phyloP scores from a whole-genome alignment of 768 basidiomycete genomes.

The Tulasnella sp. region DNA sequence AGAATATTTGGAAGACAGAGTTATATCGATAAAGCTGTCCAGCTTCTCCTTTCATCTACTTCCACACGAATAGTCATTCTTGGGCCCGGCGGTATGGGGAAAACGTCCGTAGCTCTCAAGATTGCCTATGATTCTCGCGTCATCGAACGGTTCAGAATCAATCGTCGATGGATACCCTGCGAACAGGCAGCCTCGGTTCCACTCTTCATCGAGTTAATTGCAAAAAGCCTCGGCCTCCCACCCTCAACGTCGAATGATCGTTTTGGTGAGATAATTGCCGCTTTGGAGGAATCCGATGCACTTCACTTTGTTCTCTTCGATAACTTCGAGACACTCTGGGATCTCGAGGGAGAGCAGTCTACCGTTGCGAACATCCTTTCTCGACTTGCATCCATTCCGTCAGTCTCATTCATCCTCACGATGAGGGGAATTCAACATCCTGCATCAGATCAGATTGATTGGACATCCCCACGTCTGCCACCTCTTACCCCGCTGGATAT shows the following conservation, averaged over 20 bases:
- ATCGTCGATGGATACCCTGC: constrained; percentile 28
- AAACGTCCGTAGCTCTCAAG: constrained; percentile 28
- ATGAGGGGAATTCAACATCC: constrained; percentile 21
- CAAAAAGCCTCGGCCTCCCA: constrained; percentile 20
- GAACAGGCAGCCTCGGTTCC: constrained; percentile 23
- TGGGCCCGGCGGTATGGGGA: constrained; percentile 30
- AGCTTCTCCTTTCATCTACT: not conserved
- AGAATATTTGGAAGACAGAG: not conserved
- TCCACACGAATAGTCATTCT: constrained; percentile 18
- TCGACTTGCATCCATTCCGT: constrained; percentile 21
- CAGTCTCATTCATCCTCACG: constrained; percentile 27
- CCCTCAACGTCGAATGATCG: constrained; percentile 20
- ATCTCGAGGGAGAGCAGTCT: constrained; percentile 19
- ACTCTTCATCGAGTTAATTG: constrained; percentile 23
- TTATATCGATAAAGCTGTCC: not conserved
- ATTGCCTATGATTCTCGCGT: constrained; percentile 24
- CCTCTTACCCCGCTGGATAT: not conserved
- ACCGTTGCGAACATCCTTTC: constrained; percentile 23
- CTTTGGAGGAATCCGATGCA: too few relatives aligned
- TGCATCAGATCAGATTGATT: not conserved
- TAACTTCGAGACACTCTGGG: constrained; percentile 33
- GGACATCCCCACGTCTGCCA: not conserved
- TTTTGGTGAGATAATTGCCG: constrained; percentile 20
- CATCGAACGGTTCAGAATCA: constrained; percentile 20
- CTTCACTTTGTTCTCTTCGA: constrained; percentile 32